These are phyloP conservation scores for Podila verticillata DNA, from an alignment of 192 early-diverging fungal species.

Conservation along the genomic window DNA sequence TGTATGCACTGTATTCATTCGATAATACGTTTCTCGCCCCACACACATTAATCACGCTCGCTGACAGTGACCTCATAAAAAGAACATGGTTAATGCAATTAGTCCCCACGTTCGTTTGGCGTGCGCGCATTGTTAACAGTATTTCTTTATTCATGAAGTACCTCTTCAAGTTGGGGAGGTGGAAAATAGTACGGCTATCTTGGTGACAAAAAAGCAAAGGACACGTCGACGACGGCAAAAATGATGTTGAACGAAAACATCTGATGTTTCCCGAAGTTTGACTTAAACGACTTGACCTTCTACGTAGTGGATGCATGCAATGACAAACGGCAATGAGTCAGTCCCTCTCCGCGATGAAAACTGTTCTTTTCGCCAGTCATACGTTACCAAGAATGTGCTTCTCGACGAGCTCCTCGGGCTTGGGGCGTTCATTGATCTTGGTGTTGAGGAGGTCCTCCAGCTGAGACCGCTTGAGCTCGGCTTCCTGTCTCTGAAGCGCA, in stretches of 20 bases:
- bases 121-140: too few species aligned
- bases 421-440: constrained; percentile 59
- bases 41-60: too few species aligned
- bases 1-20: too few species aligned
- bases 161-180: too few species aligned
- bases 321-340: not conserved
- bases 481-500: constrained; percentile 55
- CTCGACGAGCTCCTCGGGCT: constrained; percentile 55
- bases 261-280: not conserved
- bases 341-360: not conserved
- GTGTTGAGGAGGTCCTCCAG: constrained; percentile 57
- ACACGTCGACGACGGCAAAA: not conserved
- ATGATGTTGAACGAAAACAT: not conserved
- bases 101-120: too few species aligned
- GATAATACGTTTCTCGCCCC: too few species aligned
- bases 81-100: too few species aligned
- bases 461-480: constrained; percentile 55
- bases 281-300: constrained; percentile 30
- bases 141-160: too few species aligned
- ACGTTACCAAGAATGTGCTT: constrained; percentile 64
- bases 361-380: not conserved
- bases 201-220: not conserved
- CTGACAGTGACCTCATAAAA: too few species aligned
- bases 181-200: not conserved
- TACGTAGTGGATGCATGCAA: not conserved